These are phyloP conservation scores for Sporisorium reilianum DNA, from an alignment of 1,284 basidiomycete species.

Conservation along the genomic window DNA sequence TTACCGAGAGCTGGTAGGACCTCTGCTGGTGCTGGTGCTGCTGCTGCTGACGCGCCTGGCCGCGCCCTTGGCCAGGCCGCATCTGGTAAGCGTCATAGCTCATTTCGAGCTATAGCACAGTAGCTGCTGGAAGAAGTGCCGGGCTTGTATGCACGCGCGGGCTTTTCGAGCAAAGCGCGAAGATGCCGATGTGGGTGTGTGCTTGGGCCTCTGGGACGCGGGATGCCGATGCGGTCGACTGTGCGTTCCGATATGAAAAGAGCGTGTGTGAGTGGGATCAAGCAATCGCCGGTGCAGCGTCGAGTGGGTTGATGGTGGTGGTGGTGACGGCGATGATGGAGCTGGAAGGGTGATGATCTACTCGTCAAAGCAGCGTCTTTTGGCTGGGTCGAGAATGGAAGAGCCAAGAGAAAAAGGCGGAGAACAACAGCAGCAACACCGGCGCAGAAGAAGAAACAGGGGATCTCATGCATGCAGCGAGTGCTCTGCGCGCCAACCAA, in stretches of 20 bases:
- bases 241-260: not conserved
- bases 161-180: not conserved
- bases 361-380: too few relatives aligned
- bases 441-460: too few relatives aligned
- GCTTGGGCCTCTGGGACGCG: conserved; percentile 6
- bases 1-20: conserved; percentile 37
- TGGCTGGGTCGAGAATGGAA: not conserved
- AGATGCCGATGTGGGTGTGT: not conserved
- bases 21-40: conserved; percentile 36
- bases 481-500: too few relatives aligned
- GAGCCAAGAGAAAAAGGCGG: not conserved
- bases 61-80: conserved; percentile 26
- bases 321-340: not conserved
- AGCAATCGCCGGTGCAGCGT: not conserved
- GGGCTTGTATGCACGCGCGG: conserved; percentile 2
- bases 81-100: conserved; percentile 34
- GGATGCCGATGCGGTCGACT: not conserved
- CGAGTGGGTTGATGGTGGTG: not conserved
- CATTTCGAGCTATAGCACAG: conserved; percentile 19
- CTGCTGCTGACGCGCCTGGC: conserved; percentile 19
- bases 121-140: too few relatives aligned
- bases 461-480: too few relatives aligned
- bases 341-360: not conserved
- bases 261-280: not conserved
- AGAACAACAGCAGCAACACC: not conserved